Evolutionary conservation across 2,329 filamentous ascomycete species (phyloP).

Genomic region (Akanthomyces muscarius): DNA sequence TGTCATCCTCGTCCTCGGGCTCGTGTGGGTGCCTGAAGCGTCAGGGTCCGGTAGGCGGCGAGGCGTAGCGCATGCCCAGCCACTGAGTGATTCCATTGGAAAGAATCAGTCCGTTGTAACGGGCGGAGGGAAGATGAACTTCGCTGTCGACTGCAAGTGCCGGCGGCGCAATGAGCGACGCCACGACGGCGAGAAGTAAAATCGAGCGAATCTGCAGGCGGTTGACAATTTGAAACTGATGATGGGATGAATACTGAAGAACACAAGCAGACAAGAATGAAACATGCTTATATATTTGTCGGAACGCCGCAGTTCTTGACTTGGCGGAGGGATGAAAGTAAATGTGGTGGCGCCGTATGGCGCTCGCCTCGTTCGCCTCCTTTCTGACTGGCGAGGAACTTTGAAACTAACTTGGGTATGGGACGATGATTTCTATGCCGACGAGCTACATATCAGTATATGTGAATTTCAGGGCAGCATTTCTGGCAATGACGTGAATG

Average conservation of each 20-base stretch:
- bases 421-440: too few species aligned
- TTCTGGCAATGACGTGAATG: too few species aligned
- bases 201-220: background rate
- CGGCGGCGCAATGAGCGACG: background rate
- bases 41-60: conserved; percentile 60
- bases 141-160: background rate
- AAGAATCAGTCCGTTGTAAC: conserved; percentile 55
- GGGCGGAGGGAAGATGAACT: conserved; percentile 46
- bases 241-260: background rate
- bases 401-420: background rate
- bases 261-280: background rate
- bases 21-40: conserved; percentile 51
- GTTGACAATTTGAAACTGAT: background rate
- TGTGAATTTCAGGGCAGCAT: too few species aligned
- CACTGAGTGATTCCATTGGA: conserved; percentile 62
- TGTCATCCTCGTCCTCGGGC: too few species aligned
- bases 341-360: background rate
- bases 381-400: background rate
- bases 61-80: conserved; percentile 72
- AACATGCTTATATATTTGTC: too few species aligned
- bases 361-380: background rate
- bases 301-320: too few species aligned
- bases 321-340: background rate
- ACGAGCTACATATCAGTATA: too few species aligned
- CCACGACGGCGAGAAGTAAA: background rate